Evolutionary conservation across 2,329 filamentous ascomycete species (phyloP), one percentile per base, ranked within the genome.

Genomic region (Colletotrichum falcatum): DNA sequence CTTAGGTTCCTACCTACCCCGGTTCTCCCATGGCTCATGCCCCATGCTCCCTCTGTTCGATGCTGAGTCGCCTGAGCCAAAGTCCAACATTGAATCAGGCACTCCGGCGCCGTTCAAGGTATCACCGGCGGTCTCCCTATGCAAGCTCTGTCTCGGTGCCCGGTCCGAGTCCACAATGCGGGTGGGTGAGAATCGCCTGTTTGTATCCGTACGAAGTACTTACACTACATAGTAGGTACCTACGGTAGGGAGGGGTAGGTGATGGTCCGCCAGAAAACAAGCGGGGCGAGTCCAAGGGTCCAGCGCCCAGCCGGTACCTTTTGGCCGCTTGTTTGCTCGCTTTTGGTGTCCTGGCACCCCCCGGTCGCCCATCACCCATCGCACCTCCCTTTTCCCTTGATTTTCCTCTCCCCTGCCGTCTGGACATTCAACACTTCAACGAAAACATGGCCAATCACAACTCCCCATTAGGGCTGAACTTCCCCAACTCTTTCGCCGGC

Each of bases 401-500:
- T 20, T 62, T 54, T 54, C 65, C 67, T 58, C 66, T 67, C 70
- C 61, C 60, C 58, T 63, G 68, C 60, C 65, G 59, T 59, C 64
- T 71, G 66, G 54, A 60, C 59, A 70, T 75, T 76, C 75, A 76
- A 76, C 74, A 75, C 72, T 72, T 74, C 75, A 76, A 77, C 74
- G 73, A 77, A 74, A 73, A 76, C 48, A 44, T 18, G 33, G 16
- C 69, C 69, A 71, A 71, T 69, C 54, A 70, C 14, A 35, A 28
- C 8, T 8, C 39, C 54, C 26, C 26, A 58, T 71, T 66, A 64
- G 63, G 60, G 66, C 66, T 67, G 72, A 74, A 76, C 63, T 75
- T 77, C 75, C 76, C 76, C 76, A 77, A 78, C 75, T 76, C 74
- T 76, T 77, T 75, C 70, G 70, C 70, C 66, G 66, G 62, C 70